phyloP scores from a whole-genome alignment of 371 early-diverging fungal genomes.

The Syncephalastrum sp. region DNA sequence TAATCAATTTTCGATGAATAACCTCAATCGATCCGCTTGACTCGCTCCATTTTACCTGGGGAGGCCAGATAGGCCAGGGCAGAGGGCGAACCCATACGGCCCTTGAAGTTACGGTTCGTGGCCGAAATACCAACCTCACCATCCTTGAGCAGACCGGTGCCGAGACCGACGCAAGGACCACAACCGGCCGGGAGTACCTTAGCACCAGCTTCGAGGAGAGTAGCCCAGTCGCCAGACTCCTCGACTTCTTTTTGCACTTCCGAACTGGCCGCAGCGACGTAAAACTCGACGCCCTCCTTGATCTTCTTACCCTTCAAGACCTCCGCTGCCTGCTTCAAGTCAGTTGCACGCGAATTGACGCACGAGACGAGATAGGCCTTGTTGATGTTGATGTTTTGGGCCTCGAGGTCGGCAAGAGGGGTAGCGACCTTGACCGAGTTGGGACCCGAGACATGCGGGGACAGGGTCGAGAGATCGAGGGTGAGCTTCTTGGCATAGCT shows the following conservation, averaged over 20 bases:
- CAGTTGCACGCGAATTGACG: constrained; percentile 86
- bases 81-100: constrained; percentile 93
- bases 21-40: neutral
- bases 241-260: constrained; percentile 89
- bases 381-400: constrained; percentile 72
- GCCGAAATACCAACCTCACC: constrained; percentile 96
- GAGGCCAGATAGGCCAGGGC: constrained; percentile 92
- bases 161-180: constrained; percentile 95
- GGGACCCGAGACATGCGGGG: constrained; percentile 91
- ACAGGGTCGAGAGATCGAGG: constrained; percentile 84
- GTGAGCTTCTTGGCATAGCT: constrained; percentile 82
- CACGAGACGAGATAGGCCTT: constrained; percentile 97
- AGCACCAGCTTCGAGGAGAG: constrained; percentile 88
- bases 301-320: constrained; percentile 76
- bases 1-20: constrained; percentile 9
- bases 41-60: constrained; percentile 49
- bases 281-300: constrained; percentile 88
- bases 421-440: constrained; percentile 91
- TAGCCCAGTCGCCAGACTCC: constrained; percentile 84
- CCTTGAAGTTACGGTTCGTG: constrained; percentile 97
- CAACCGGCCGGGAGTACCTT: constrained; percentile 90
- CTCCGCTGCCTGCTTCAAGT: constrained; percentile 86
- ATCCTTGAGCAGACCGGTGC: constrained; percentile 87
- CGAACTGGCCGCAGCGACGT: constrained; percentile 91
- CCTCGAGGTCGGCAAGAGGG: constrained; percentile 73